phyloP scores from a whole-genome alignment of 164 flowering plant species.

The Dillenia turbinata region DNA sequence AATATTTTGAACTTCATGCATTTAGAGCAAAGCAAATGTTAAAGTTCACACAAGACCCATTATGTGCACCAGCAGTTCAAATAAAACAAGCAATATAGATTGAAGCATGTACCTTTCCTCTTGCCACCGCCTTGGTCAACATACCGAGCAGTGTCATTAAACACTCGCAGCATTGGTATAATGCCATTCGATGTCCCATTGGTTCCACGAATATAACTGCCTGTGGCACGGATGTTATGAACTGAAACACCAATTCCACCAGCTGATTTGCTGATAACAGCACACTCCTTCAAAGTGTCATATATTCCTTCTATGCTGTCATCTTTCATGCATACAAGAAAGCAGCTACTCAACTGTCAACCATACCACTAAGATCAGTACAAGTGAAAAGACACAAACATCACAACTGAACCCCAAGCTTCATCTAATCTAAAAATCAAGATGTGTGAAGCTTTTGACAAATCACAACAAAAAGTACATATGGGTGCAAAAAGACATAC shows the following conservation, averaged over 20 bases:
- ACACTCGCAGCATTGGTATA: conserved; percentile 93
- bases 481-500: conserved; percentile 29
- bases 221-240: conserved; percentile 93
- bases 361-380: conserved; percentile 6
- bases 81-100: not conserved
- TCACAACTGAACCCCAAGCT: too few relatives aligned
- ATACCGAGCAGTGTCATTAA: conserved; percentile 98
- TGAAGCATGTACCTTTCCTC: conserved; percentile 68
- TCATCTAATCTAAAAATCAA: not conserved
- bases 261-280: conserved; percentile 98
- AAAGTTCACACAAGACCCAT: too few relatives aligned
- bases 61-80: too few relatives aligned
- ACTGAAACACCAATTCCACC: conserved; percentile 98
- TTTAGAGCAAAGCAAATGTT: too few relatives aligned
- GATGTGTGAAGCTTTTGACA: not conserved
- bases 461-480: not conserved
- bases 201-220: conserved; percentile 97
- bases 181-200: conserved; percentile 99
- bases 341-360: conserved; percentile 92
- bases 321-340: conserved; percentile 94
- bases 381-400: not conserved
- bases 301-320: conserved; percentile 99
- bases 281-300: conserved; percentile 97
- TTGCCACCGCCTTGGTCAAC: conserved; percentile 99
- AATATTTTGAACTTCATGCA: too few relatives aligned